A percentile compares a stretch with the other conserved stretches of the same genome.
Conservation (phyloP, 129 eudicot genomes). For the Helichrysum umbraculigerum region DNA sequence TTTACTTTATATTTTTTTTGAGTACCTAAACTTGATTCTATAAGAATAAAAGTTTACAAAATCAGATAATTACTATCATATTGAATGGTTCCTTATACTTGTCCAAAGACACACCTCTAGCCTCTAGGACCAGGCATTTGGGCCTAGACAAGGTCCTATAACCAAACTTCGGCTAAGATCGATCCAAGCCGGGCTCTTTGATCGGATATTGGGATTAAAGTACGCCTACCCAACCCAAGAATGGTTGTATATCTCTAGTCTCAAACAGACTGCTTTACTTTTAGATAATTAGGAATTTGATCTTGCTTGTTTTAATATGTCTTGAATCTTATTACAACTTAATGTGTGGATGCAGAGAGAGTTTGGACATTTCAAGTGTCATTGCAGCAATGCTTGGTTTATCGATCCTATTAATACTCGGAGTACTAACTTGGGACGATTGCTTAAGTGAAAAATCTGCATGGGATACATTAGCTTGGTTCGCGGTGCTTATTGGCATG, state of each 20-base stretch:
- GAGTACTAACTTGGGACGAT: constrained; percentile 82
- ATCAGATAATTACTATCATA: too few species aligned
- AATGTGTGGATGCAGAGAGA: constrained; percentile 47
- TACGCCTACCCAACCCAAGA: too few species aligned
- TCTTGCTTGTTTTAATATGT: background rate
- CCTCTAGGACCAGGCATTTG: too few species aligned
- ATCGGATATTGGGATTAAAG: background rate
- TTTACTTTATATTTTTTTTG: background rate
- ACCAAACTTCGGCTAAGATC: too few species aligned
- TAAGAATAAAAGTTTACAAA: too few species aligned
- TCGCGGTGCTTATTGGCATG: constrained; percentile 79
- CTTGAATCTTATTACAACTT: constrained; percentile 7
- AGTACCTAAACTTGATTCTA: too few species aligned
- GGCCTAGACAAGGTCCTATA: too few species aligned
- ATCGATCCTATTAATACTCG: constrained; percentile 57
- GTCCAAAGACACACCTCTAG: too few species aligned
- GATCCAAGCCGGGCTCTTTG: background rate
- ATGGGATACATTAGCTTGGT: constrained; percentile 90
- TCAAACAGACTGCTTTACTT: background rate
- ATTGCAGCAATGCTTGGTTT: constrained; percentile 88
- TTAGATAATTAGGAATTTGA: background rate
- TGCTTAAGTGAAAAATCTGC: constrained; percentile 81
- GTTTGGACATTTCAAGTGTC: constrained; percentile 58
- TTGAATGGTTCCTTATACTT: too few species aligned
- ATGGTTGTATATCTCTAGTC: background rate